These are phyloP conservation scores for Talaromyces trachyspermus DNA, from an alignment of 495 filamentous ascomycete species.

Conservation along the genomic window DNA sequence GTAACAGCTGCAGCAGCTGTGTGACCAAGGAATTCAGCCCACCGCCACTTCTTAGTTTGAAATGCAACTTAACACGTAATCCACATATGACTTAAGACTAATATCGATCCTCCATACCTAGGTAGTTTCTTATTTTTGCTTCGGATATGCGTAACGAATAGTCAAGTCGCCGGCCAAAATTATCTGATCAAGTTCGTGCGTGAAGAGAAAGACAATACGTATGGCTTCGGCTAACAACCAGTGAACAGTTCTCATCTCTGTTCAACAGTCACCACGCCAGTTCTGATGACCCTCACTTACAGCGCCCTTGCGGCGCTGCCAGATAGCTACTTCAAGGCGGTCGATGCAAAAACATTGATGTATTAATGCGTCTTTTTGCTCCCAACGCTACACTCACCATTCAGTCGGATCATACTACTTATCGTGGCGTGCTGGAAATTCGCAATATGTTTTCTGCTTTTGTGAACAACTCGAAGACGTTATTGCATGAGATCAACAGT, in stretches of 20 bases:
- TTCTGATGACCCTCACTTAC: background rate
- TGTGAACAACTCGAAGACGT: background rate
- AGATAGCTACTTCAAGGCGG: constrained; percentile 17
- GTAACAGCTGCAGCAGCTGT: no score
- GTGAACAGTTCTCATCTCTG: background rate
- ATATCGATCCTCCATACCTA: no score
- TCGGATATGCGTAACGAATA: no score
- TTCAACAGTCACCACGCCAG: background rate
- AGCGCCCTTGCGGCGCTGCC: background rate
- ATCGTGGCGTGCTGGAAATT: constrained; percentile 1
- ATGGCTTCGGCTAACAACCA: background rate
- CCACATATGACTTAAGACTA: no score
- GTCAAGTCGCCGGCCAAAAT: no score
- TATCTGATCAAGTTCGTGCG: no score
- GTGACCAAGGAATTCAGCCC: no score
- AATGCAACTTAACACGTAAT: no score
- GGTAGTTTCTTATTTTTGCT: no score
- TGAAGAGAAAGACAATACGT: no score
- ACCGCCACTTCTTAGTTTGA: no score
- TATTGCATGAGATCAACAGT: constrained; percentile 3
- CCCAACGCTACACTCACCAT: constrained; percentile 8
- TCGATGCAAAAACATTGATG: constrained; percentile 5
- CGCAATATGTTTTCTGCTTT: constrained; percentile 6
- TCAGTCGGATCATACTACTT: background rate
- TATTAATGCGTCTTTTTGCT: constrained; percentile 3